These are phyloP conservation scores for Zymoseptoria ardabiliae DNA, from an alignment of 2,329 filamentous ascomycete genomes.

Conservation along the genomic window DNA sequence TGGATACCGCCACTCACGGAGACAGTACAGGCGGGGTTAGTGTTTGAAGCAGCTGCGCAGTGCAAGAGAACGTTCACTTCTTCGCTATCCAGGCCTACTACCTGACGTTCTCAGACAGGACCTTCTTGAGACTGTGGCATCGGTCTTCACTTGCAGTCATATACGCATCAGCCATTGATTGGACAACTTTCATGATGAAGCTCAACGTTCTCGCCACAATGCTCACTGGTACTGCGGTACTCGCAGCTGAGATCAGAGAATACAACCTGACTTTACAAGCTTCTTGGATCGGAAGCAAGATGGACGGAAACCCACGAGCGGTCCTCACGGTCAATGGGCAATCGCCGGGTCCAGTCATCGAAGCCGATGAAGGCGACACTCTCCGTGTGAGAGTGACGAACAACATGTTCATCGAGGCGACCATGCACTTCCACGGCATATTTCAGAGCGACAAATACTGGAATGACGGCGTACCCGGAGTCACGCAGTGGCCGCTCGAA, in stretches of 20 bases:
- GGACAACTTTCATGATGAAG: neutral
- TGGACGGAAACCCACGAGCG: slow-evolving; percentile 10
- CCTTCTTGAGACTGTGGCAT: neutral
- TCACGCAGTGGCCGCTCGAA: slow-evolving; percentile 19
- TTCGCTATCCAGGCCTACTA: neutral
- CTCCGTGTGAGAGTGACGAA: slow-evolving; percentile 34
- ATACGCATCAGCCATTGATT: neutral
- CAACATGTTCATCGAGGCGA: slow-evolving; percentile 25
- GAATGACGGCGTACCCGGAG: slow-evolving; percentile 24
- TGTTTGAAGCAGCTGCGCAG: neutral
- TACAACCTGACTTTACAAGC: slow-evolving; percentile 15
- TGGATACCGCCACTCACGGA: neutral
- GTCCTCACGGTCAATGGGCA: slow-evolving; percentile 32
- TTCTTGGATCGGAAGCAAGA: slow-evolving; percentile 5
- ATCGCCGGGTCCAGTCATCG: slow-evolving; percentile 40
- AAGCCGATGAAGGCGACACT: slow-evolving; percentile 40
- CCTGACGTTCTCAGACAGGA: neutral
- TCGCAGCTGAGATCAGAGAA: slow-evolving; percentile 5
- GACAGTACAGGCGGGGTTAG: neutral
- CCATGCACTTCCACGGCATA: slow-evolving; percentile 39
- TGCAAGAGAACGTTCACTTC: neutral
- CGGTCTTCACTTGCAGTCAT: neutral
- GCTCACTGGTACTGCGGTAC: neutral
- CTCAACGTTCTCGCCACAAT: neutral
- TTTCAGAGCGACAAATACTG: slow-evolving; percentile 29